Base-by-base conservation (phyloP, 345 rosid genomes). In the Mangifera indica region DNA sequence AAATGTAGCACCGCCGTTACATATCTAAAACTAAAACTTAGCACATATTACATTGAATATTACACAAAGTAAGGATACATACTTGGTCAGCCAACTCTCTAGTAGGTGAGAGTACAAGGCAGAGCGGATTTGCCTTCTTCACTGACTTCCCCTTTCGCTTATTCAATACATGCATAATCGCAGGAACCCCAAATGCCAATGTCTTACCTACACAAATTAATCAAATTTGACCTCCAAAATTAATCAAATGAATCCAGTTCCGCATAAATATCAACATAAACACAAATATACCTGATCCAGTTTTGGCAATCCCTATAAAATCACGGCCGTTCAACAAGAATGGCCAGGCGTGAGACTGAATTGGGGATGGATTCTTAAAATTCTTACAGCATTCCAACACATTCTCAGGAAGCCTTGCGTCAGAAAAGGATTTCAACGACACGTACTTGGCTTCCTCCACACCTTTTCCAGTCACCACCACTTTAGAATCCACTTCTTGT, bases 21-120 rank as follows among this genome's bases (percentile, higher is more conserved):
- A 7, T n/a, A 10, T n/a, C 21, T 81, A 25, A 66, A 66, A 45
- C 3, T 7, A 25, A 17, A 48, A 17, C 24, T 26, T 18, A 49
- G 57, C 42, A 49, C 1, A 66, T 18, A 40, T 8, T n/a, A 20
- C 10, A 61, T 40, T 37, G 7, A 29, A 1, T 34, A 68, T 12
- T 14, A 18, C 62, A 69, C 22, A 58, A 66, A 49, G 21, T 1
- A 26, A 5, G 20, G 69, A 62, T 46, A 60, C 89, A 64, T 73
- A 90, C 97, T 81, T 92, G 98, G 70, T 90, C 97, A 82, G 99
- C 97, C 68, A 95, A 81, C 76, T 95, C 99, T 77, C 99, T 77
- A 1, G 99, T 95, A 8, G 99, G 99, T 5, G 99, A 91, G 55
- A 95, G 90, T n/a, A 92, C 94, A 56, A 92, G 93, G 56, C 99